Conservation (phyloP, 192 early-diverging fungal genomes). For the Geosiphon pyriformis region DNA sequence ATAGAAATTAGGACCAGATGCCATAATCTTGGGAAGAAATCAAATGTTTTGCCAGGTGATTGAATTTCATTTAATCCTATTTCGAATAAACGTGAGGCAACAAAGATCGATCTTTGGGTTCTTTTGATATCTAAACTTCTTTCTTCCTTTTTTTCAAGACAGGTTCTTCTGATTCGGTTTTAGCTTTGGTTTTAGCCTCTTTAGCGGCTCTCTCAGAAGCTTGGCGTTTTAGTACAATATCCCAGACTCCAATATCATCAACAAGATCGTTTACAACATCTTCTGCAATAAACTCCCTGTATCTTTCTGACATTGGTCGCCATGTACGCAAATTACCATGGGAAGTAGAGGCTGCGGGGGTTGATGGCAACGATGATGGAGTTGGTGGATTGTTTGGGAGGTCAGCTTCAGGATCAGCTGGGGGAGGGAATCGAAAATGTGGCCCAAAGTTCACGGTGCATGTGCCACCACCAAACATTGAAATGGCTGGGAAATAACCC, state of each 20-base stretch:
- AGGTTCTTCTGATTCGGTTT: too few species aligned
- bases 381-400: constrained; percentile 14
- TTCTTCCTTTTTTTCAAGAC: too few species aligned
- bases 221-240: too few species aligned
- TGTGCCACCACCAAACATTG: constrained; percentile 54
- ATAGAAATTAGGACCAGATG: too few species aligned
- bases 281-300: constrained; percentile 51
- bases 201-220: too few species aligned
- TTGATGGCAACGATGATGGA: background rate
- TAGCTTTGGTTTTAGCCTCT: too few species aligned
- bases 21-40: too few species aligned
- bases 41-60: too few species aligned
- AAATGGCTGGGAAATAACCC: constrained; percentile 62
- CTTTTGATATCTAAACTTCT: too few species aligned
- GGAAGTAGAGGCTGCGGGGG: background rate
- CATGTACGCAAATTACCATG: constrained; percentile 28
- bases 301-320: constrained; percentile 53
- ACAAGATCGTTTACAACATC: constrained; percentile 56
- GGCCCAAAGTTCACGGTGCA: constrained; percentile 63
- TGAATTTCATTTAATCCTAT: too few species aligned
- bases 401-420: constrained; percentile 34
- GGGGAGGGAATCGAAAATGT: constrained; percentile 52
- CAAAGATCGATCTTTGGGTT: too few species aligned
- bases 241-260: constrained; percentile 54
- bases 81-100: too few species aligned